Base-by-base conservation (phyloP, 495 filamentous ascomycete genomes). In the Sabuloglossum arenarium region DNA sequence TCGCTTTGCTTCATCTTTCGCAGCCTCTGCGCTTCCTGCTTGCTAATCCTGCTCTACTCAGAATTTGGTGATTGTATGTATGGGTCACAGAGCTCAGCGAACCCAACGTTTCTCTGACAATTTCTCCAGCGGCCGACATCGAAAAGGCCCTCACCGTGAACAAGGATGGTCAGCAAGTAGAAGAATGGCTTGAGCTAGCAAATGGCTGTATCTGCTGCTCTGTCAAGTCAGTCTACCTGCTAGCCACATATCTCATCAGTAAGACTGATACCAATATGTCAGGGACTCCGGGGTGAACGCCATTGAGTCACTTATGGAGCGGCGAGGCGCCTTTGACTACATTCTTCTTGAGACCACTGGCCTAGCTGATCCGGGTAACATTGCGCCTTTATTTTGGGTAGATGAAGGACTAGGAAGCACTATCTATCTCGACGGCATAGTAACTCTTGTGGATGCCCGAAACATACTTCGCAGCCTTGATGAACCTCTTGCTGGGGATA, bases 121-220 rank as follows among this genome's bases (percentile, higher is more conserved):
- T 19, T 28, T 10, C 53, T 45, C 29, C 58, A 94, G 88, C 88
- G 58, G 73, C 84, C 62, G 90, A 95, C 65, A 94, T 98, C 61
- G 90, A 98, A 64, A 94, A 94, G 65, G 84, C 86, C 43, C 71
- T 97, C 57, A 95, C 88, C 6, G 76, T 96, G 60, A 88, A 84
- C 64, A 79, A 88, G 66, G 83, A 80, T 60, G 88, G 85, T 53
- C 79, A 89, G 59, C 77, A 89, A 67, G 85, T 89, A 1, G 83
- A 91, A 61, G 88, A 95, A 70, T 96, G 90, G 90, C 79, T 97
- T 50, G 86, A 94, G 60, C 80, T 98, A 51, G 87, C 84, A 46
- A 98, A 98, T 63, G 91, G 91, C 58, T 98, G 91, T 71, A 89
- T 98, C 61, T 98, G 91, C 71, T 98, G 91, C 69, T 94, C 90